Conservation (phyloP, 2,329 filamentous ascomycete genomes). For the Beauveria asiatica region DNA sequence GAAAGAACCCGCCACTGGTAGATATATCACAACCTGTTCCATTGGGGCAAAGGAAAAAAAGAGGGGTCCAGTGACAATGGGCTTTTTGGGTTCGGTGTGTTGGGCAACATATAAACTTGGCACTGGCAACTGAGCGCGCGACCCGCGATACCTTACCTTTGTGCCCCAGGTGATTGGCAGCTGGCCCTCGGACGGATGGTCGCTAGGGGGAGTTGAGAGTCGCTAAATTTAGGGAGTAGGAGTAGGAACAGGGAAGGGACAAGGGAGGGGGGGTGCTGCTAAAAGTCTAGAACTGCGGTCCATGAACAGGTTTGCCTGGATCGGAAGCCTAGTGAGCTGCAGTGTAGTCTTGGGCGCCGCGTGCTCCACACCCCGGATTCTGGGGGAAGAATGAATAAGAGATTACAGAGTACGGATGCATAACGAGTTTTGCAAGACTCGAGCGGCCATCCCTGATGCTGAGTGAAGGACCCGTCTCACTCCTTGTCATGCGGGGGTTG, state of each 20-base stretch:
- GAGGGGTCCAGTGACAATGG: conserved; percentile 9
- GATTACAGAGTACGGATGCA: too few relatives aligned
- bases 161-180: conserved; percentile 6
- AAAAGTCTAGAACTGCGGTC: conserved; percentile 12
- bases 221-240: too few relatives aligned
- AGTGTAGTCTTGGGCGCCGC: background rate
- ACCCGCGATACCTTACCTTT: conserved; percentile 6
- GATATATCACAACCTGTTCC: conserved; percentile 6
- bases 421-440: background rate
- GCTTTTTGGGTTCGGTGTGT: conserved; percentile 10
- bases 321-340: background rate
- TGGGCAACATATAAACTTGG: conserved; percentile 1
- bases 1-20: conserved; percentile 4
- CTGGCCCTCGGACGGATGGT: background rate
- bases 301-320: conserved; percentile 8
- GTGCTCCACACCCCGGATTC: conserved; percentile 9
- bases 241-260: background rate
- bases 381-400: background rate
- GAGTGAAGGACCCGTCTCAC: background rate
- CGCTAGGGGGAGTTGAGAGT: background rate
- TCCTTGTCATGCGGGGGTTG: background rate
- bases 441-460: background rate
- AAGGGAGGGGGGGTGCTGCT: conserved; percentile 3
- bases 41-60: background rate
- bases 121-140: background rate